A percentile compares a stretch with the other conserved stretches of the same genome.
phyloP scores from a whole-genome alignment of 2,329 filamentous ascomycete genomes.

The Cladobotryum mycophilum region DNA sequence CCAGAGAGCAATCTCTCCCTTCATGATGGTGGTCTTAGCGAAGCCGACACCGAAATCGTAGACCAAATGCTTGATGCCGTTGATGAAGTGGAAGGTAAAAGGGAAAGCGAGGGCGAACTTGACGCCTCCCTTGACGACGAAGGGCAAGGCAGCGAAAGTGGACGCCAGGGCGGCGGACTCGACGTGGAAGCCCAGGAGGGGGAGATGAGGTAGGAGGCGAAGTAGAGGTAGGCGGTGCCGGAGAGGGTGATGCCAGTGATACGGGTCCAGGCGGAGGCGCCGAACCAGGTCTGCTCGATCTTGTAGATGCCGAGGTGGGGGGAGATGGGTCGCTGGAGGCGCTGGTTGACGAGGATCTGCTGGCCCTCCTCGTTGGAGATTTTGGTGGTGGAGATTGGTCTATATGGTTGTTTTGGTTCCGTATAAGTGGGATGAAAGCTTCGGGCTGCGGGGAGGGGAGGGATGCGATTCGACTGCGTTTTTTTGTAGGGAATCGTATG shows the following conservation, averaged over 20 bases:
- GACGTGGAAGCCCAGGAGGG: slow-evolving; percentile 63
- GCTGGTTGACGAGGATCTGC: slow-evolving; percentile 72
- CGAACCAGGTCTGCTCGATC: slow-evolving; percentile 79
- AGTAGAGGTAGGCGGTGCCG: slow-evolving; percentile 72
- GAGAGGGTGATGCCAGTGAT: slow-evolving; percentile 73
- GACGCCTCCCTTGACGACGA: slow-evolving; percentile 50
- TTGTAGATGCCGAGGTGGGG: slow-evolving; percentile 85
- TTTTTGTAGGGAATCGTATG: not conserved
- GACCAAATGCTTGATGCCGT: slow-evolving; percentile 48
- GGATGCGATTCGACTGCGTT: not conserved
- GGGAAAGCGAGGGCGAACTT: slow-evolving; percentile 54
- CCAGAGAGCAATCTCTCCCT: slow-evolving; percentile 44
- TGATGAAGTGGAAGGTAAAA: slow-evolving; percentile 52
- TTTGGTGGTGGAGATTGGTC: slow-evolving; percentile 47
- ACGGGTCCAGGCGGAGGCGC: slow-evolving; percentile 66
- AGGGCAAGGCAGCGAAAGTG: slow-evolving; percentile 52
- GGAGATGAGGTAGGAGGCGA: slow-evolving; percentile 71
- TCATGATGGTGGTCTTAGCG: slow-evolving; percentile 39
- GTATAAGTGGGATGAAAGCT: no score
- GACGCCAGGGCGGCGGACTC: slow-evolving; percentile 55
- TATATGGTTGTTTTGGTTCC: no score
- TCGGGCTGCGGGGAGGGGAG: slow-evolving; percentile 33
- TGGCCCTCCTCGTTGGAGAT: slow-evolving; percentile 48
- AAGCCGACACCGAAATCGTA: slow-evolving; percentile 50
- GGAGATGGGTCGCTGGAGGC: slow-evolving; percentile 71